These are phyloP conservation scores for Diplodia corticola DNA, from an alignment of 2,329 filamentous ascomycete species.

Conservation along the genomic window DNA sequence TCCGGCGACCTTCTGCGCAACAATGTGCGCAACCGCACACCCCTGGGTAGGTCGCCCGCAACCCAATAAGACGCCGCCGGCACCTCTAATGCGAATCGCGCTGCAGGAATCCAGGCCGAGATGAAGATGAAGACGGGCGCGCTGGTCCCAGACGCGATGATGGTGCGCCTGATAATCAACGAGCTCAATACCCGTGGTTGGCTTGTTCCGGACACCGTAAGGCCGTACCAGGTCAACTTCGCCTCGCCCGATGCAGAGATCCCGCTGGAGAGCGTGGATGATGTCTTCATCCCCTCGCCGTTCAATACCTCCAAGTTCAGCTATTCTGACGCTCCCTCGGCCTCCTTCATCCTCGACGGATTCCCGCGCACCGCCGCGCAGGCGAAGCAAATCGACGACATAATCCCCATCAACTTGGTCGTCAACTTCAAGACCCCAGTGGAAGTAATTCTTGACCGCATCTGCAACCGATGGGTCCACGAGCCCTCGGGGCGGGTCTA, in stretches of 20 bases:
- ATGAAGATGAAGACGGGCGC: conserved; percentile 81
- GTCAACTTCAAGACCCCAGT: conserved; percentile 84
- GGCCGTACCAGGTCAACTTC: conserved; percentile 49
- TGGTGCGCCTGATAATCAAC: conserved; percentile 87
- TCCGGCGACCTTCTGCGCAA: conserved; percentile 89
- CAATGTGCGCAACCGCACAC: conserved; percentile 87
- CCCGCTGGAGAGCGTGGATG: conserved; percentile 37
- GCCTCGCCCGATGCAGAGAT: conserved; percentile 32
- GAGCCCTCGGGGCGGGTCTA: conserved; percentile 88
- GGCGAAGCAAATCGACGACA: conserved; percentile 71
- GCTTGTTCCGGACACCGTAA: conserved; percentile 59
- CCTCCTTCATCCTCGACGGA: conserved; percentile 93
- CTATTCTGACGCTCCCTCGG: conserved; percentile 67
- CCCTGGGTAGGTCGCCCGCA: conserved; percentile 64
- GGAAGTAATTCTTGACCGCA: conserved; percentile 83
- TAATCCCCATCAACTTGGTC: conserved; percentile 94
- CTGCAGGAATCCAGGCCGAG: conserved; percentile 83
- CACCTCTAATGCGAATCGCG: conserved; percentile 5
- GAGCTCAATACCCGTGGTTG: conserved; percentile 84
- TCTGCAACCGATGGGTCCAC: conserved; percentile 91
- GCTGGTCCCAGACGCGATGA: conserved; percentile 89
- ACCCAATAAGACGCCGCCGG: background rate
- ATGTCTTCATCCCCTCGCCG: conserved; percentile 44
- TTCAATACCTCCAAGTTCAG: conserved; percentile 43
- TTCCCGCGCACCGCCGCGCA: conserved; percentile 88